Evolutionary conservation across 495 filamentous ascomycete genomes (phyloP).

Genomic region (Venustampulla echinocandica): DNA sequence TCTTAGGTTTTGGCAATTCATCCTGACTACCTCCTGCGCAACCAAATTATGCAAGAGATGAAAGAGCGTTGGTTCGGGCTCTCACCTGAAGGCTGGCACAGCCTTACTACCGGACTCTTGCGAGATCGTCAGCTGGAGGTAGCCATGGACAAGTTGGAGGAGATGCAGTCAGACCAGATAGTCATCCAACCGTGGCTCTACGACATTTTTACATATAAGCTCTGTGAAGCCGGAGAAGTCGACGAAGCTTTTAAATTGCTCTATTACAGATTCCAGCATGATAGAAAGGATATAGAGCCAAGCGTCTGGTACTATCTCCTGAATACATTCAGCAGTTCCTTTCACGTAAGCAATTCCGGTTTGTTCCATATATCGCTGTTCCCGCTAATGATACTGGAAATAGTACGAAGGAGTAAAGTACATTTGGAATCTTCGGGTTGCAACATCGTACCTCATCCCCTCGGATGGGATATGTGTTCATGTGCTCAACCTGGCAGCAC

Average conservation of each 20-base stretch:
- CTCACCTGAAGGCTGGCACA: constrained; percentile 53
- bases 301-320: constrained; percentile 62
- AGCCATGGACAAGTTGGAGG: constrained; percentile 63
- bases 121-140: constrained; percentile 75
- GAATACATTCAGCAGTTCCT: constrained; percentile 49
- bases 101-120: constrained; percentile 63
- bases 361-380: constrained; percentile 27
- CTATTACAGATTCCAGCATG: constrained; percentile 38
- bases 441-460: constrained; percentile 53
- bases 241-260: constrained; percentile 66
- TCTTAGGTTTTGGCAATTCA: constrained; percentile 66
- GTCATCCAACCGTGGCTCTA: constrained; percentile 60
- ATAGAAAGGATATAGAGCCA: constrained; percentile 36
- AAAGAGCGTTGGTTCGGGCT: constrained; percentile 60
- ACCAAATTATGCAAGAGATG: constrained; percentile 61
- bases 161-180: constrained; percentile 50
- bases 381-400: constrained; percentile 13
- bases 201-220: constrained; percentile 60
- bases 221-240: constrained; percentile 61
- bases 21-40: constrained; percentile 71
- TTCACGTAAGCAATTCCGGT: constrained; percentile 31
- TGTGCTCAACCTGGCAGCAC: constrained; percentile 60
- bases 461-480: constrained; percentile 53
- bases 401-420: constrained; percentile 50
- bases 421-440: constrained; percentile 54